Evolutionary conservation across 306 rosid genomes (phyloP), one percentile per base, ranked within the genome.

Genomic region (Citrullus mucosospermus): DNA sequence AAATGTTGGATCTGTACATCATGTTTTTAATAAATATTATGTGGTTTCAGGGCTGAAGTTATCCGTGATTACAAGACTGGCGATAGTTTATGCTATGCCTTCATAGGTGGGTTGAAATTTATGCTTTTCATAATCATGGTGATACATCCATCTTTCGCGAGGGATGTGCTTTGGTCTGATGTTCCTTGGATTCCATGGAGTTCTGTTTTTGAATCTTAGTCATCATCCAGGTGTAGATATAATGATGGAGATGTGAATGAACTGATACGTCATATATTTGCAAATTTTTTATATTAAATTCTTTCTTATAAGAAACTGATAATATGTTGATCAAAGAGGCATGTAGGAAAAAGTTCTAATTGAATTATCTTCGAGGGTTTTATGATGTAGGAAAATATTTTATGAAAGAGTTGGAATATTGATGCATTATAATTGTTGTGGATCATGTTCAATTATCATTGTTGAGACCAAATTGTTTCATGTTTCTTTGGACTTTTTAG

Each of bases 71-170:
- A 16, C 20, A 92, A 91, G 88, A 95, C 96, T 67, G 93, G 97
- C 69, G 98, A 95, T 83, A 95, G 98, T 82, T 87, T 95, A 81
- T 90, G 97, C 88, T 95, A 95, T 85, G 92, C 97, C 69, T 95
- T 95, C 87, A 83, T 95, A 59, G 97, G 98, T 95, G 81, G 83
- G 94, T 82, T 55, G n/a, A 75, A 4, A 38, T 18, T 67, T 59
- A 10, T 51, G 22, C 53, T 32, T 60, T 63, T 51, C 32, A 14
- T 50, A 4, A 46, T 46, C 15, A 13, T 12, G 55, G 38, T 11
- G 18, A 18, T 44, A n/a, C 57, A 25, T 25, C 28, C 28, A 25
- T 25, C 28, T 1, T 25, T 25, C 28, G 28, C 28, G 28, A 25
- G 28, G 28, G 28, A 25, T 25, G 28, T 25, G 28, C 28, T 25